Evolutionary conservation across 1,139 yeast genomes (phyloP), one percentile per base, ranked within the genome.

Genomic region (Candida glucosophila): DNA sequence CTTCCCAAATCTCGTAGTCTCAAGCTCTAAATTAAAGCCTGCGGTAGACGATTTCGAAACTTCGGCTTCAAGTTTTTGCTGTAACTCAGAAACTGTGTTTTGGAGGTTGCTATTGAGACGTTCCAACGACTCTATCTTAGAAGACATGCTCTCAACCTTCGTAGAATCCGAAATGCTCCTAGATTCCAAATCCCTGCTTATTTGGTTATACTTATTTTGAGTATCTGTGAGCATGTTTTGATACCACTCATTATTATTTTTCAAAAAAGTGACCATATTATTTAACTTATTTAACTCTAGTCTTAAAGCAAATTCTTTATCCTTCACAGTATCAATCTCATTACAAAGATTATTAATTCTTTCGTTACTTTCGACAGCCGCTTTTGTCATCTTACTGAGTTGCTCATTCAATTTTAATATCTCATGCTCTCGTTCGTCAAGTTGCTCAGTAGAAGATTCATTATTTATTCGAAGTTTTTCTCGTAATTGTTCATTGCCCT

Each of bases 1-100:
- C 28, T 67, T 68, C 22, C 73, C 51, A 39, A 73, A 75, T 22
- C 69, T 73, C 16, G 72, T 70, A 34, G 70, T 73, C 25, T 48
- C 55, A 11, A 46, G 35, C 25, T 57, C 59, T 19, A 34, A 37
- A 20, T 49, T 46, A 5, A 47, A 41, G 25, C 49, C 52, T 12
- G 48, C 33, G n/a, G 43, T 41, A 2, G 54, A 39, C 14, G 63
- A 60, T 6, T 57, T 40, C 1, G 68, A 52, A 5, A 64, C 44
- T 24, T 66, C 59, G 30, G 65, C 72, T 25, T 68, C 73, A 11
- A 75, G 43, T 13, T 62, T 59, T 29, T 31, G 20, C 21, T 44
- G 44, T 13, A 51, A 31, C 1, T 28, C 31, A 10, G 31, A 29
- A 14, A 46, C 30, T 14, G 42, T 35, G 4, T 39, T 35, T 16